Evolutionary conservation across 148 eudicot genomes (phyloP), one percentile per base, ranked within the genome.

Genomic region (Amaranthus palmeri): DNA sequence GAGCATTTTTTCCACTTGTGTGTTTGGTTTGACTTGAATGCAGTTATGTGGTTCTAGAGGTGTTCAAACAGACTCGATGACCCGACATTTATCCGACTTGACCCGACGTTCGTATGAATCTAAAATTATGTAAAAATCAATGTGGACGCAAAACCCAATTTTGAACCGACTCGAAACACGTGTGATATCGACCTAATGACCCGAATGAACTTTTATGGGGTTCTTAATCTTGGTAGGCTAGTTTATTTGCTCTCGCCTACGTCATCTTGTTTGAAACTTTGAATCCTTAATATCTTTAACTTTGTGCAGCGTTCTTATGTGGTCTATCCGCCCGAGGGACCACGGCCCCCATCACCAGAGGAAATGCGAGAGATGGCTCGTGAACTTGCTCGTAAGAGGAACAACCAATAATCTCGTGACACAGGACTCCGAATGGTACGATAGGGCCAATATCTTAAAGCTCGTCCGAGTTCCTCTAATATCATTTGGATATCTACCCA

Each of bases 301-400:
- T 73, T 67, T 79, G 54, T 84, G 81, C 6, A 93, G 97, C 92
- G 76, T 72, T 75, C 83, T 41, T 93, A 93, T 57, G 88, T 93
- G 50, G 98, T 89, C 53, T 93, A 93, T 71, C 98, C 98, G 9
- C 96, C 97, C 3, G 98, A 89, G 82, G 96, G 76, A n/a, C 96
- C 90, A 25, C 65, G 88, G 60, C 98, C 97, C 71, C 97, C 83
- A 49, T 88, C 98, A 66, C 98, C 96, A 2, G 98, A 93, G 82
- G 97, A 93, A 81, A 52, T 91, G 72, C 87, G 97, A 76, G 98
- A 93, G 76, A 89, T 89, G 91, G 97, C 97, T 75, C 86, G 88
- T 54, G 97, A 93, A 77, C 73, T 91, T 77, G 96, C 92, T 75
- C 92, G 90, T 62, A 87, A 85, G 72, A 88, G 85, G 71, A 82